Percentiles rank a stretch among this genome's conserved stretches.
These are phyloP conservation scores for Ocimum tenuiflorum DNA, from an alignment of 257 asterid genomes.

Conservation along the genomic window DNA sequence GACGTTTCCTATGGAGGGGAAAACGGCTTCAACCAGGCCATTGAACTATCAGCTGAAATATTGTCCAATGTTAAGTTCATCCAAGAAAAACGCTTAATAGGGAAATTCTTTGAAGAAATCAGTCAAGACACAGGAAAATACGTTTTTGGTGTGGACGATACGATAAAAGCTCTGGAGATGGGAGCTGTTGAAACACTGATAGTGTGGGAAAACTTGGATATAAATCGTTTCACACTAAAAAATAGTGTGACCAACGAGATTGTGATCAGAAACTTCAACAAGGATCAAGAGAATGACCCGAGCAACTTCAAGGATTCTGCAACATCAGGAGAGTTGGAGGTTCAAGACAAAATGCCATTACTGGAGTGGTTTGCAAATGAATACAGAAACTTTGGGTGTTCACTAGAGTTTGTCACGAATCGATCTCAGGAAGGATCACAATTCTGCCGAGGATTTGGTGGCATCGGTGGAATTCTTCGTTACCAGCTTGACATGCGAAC, in stretches of 20 bases:
- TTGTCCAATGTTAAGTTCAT: constrained; percentile 56
- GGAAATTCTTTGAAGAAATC: constrained; percentile 55
- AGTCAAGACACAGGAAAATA: constrained; percentile 62
- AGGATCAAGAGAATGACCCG: constrained; percentile 45
- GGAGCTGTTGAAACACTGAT: constrained; percentile 60
- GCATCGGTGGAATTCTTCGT: constrained; percentile 57
- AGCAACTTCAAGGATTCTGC: constrained; percentile 42
- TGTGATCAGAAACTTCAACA: constrained; percentile 35
- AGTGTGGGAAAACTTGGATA: constrained; percentile 57
- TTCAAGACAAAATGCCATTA: constrained; percentile 45
- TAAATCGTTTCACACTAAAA: constrained; percentile 37
- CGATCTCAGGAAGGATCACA: constrained; percentile 56
- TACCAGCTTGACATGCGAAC: constrained; percentile 55
- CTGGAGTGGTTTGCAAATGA: constrained; percentile 64
- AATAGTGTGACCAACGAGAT: constrained; percentile 39
- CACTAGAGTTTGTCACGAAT: constrained; percentile 54
- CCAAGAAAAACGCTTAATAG: constrained; percentile 53
- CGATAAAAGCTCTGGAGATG: constrained; percentile 50
- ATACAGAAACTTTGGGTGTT: constrained; percentile 50
- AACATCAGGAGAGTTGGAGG: constrained; percentile 39
- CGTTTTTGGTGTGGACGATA: constrained; percentile 53
- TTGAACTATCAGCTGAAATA: constrained; percentile 52
- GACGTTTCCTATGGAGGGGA: constrained; percentile 67
- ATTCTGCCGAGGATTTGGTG: constrained; percentile 60
- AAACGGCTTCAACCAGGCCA: constrained; percentile 60